phyloP scores from a whole-genome alignment of 768 basidiomycete species.

The Sarcodon sp. region DNA sequence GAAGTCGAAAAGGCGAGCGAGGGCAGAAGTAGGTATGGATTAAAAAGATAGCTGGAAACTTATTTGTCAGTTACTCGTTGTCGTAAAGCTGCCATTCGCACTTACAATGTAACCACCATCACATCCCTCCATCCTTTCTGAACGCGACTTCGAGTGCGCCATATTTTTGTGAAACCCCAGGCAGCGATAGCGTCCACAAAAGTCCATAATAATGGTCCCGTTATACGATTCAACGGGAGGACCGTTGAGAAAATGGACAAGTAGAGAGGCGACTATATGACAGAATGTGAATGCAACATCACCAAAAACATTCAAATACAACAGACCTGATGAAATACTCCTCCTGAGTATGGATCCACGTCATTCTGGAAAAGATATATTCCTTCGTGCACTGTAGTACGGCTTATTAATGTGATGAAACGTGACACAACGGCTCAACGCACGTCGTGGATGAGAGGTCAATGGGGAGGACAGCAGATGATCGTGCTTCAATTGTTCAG shows the following conservation, averaged over 20 bases:
- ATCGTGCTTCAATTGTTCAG: slow-evolving; percentile 44
- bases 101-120: slow-evolving; percentile 57
- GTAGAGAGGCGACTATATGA: slow-evolving; percentile 62
- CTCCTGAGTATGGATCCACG: slow-evolving; percentile 83
- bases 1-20: slow-evolving; percentile 76
- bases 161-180: slow-evolving; percentile 54
- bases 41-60: slow-evolving; percentile 61
- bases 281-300: background rate
- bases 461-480: slow-evolving; percentile 74
- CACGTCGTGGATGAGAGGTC: slow-evolving; percentile 68
- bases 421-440: slow-evolving; percentile 15
- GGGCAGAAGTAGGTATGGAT: slow-evolving; percentile 79
- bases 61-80: slow-evolving; percentile 4
- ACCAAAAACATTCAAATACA: background rate
- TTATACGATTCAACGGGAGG: slow-evolving; percentile 35
- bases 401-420: background rate
- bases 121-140: slow-evolving; percentile 36
- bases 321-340: slow-evolving; percentile 75
- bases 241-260: slow-evolving; percentile 66
- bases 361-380: slow-evolving; percentile 67
- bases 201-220: slow-evolving; percentile 56
- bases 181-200: slow-evolving; percentile 55
- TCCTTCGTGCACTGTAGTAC: slow-evolving; percentile 70
- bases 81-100: slow-evolving; percentile 5
- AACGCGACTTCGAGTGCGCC: slow-evolving; percentile 47